phyloP scores from a whole-genome alignment of 768 basidiomycete genomes.

The Krasilnikovozyma curviuscula region DNA sequence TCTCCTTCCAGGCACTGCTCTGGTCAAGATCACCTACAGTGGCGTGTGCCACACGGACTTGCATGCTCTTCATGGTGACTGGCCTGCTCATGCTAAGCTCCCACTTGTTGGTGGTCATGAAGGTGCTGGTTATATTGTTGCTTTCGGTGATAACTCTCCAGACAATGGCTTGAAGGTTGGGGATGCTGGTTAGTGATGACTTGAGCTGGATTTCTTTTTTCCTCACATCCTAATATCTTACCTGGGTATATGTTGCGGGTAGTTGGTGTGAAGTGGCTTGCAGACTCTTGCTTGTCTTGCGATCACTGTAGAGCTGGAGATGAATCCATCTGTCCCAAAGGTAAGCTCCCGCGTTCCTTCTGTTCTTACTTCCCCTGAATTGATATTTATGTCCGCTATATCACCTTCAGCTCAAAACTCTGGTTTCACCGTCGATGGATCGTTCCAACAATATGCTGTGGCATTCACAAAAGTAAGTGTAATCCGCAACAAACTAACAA shows the following conservation, averaged over 20 bases:
- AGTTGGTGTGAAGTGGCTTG: constrained; percentile 32
- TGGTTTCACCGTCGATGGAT: constrained; percentile 60
- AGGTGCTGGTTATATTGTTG: constrained; percentile 62
- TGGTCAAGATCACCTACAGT: constrained; percentile 49
- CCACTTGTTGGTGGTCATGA: constrained; percentile 69
- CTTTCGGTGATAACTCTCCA: constrained; percentile 53
- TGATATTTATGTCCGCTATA: too few species aligned
- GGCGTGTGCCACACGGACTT: constrained; percentile 84
- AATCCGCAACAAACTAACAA: too few species aligned
- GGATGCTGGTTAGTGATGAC: constrained; percentile 6
- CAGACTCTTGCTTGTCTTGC: constrained; percentile 46
- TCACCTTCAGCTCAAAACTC: constrained; percentile 40
- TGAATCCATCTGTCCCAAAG: constrained; percentile 26
- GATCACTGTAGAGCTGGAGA: constrained; percentile 55
- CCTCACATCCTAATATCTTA: not conserved
- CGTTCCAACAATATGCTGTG: constrained; percentile 36
- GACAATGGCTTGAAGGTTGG: constrained; percentile 27
- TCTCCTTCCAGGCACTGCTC: constrained; percentile 24
- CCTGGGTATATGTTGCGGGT: not conserved
- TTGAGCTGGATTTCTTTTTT: not conserved
- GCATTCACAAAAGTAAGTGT: too few species aligned
- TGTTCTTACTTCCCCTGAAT: not conserved
- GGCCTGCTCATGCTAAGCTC: constrained; percentile 53
- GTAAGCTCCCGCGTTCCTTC: not conserved
- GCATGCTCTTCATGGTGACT: constrained; percentile 55